Conservation (phyloP, 2,329 filamentous ascomycete species). For the Neopestalotiopsis rosae region DNA sequence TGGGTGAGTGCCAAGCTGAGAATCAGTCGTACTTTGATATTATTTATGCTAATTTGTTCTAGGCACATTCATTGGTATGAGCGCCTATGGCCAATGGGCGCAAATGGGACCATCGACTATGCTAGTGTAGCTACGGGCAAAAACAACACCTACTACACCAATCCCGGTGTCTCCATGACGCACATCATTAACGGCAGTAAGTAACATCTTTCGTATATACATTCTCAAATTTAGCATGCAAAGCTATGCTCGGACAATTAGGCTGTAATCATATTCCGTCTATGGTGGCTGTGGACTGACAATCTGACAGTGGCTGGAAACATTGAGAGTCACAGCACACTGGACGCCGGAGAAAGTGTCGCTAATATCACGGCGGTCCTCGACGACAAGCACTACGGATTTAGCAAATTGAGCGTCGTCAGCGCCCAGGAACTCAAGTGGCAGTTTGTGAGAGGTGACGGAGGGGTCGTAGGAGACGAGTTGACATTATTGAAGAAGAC, state of each 20-base stretch:
- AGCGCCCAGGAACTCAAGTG: constrained; percentile 11
- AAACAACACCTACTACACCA: constrained; percentile 14
- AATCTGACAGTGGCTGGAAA: neutral
- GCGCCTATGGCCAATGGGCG: constrained; percentile 6
- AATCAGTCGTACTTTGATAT: too few species aligned
- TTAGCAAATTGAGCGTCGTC: constrained; percentile 13
- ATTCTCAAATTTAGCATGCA: too few species aligned
- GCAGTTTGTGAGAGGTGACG: constrained; percentile 11
- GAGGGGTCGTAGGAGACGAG: neutral
- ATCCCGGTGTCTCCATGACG: constrained; percentile 5
- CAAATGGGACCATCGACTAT: constrained; percentile 12
- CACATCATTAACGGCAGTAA: constrained; percentile 12
- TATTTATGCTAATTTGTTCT: neutral
- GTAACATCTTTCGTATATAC: neutral
- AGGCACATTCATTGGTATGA: constrained; percentile 12
- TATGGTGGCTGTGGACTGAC: neutral
- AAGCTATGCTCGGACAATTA: too few species aligned
- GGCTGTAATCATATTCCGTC: too few species aligned
- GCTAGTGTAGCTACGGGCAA: constrained; percentile 10
- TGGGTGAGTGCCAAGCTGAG: neutral
- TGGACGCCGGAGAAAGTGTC: constrained; percentile 1
- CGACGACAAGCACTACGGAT: constrained; percentile 15
- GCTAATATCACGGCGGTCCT: constrained; percentile 4
- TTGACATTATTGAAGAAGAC: constrained; percentile 8
- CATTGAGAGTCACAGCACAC: constrained; percentile 8